phyloP scores from a whole-genome alignment of 495 filamentous ascomycete species.

The Alectoria sarmentosa region DNA sequence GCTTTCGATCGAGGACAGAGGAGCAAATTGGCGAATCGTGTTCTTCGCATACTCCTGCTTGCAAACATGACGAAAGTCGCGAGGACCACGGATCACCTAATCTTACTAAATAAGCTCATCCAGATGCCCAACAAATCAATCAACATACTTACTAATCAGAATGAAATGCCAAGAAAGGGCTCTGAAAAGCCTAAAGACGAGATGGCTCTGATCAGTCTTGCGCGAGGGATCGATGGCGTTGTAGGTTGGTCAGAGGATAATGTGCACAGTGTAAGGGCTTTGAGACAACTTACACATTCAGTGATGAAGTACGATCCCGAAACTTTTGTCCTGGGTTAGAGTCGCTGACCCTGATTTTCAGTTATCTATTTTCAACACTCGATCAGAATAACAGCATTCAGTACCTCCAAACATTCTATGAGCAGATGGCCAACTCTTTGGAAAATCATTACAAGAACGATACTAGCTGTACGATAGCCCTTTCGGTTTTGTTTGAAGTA shows the following conservation, averaged over 20 bases:
- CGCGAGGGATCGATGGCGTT: slow-evolving; percentile 5
- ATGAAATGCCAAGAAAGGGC: background rate
- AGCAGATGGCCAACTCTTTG: slow-evolving; percentile 1
- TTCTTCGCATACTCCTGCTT: slow-evolving; percentile 14
- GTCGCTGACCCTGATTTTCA: slow-evolving; percentile 6
- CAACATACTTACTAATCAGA: background rate
- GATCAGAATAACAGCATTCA: slow-evolving; percentile 7
- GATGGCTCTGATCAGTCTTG: slow-evolving; percentile 5
- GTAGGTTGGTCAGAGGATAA: background rate
- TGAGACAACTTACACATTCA: slow-evolving; percentile 7
- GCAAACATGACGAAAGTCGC: slow-evolving; percentile 3
- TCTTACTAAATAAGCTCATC: slow-evolving; percentile 13
- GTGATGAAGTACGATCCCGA: slow-evolving; percentile 11
- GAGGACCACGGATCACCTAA: slow-evolving; percentile 13
- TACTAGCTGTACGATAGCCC: background rate
- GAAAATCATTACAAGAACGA: slow-evolving; percentile 11
- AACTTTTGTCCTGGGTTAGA: no score
- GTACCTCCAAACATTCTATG: slow-evolving; percentile 16
- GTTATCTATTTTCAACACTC: slow-evolving; percentile 18
- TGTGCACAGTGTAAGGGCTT: background rate
- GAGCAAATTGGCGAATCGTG: slow-evolving; percentile 14
- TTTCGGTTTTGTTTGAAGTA: slow-evolving; percentile 1
- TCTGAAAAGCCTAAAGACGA: background rate
- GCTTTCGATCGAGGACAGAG: slow-evolving; percentile 11
- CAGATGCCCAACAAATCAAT: slow-evolving; percentile 15